These are phyloP conservation scores for Eimeria tenella DNA, from an alignment of 169 alveolate genomes.

Conservation along the genomic window DNA sequence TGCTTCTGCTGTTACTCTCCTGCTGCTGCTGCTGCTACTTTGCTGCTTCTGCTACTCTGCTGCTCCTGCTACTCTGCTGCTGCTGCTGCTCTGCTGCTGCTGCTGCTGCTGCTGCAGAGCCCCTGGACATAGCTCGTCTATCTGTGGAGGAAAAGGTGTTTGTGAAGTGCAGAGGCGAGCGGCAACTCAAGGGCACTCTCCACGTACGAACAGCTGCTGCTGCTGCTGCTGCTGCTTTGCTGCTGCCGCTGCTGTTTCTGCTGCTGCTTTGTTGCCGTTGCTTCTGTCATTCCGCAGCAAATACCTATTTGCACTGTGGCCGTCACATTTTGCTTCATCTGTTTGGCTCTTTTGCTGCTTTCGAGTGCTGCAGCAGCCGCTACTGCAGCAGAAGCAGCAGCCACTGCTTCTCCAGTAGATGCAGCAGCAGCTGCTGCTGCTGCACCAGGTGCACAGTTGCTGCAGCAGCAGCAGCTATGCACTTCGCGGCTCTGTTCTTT, in stretches of 20 bases:
- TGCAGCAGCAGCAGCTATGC: neutral
- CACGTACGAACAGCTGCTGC: slow-evolving; percentile 83
- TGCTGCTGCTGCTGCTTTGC: neutral
- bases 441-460: neutral
- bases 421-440: neutral
- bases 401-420: neutral
- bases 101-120: slow-evolving; percentile 84
- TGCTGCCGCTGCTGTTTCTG: neutral
- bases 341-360: neutral
- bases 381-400: neutral
- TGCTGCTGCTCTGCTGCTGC: neutral
- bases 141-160: slow-evolving; percentile 92
- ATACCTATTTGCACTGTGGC: no score
- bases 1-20: neutral
- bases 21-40: neutral
- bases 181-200: slow-evolving; percentile 93
- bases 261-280: neutral
- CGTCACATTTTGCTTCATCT: neutral
- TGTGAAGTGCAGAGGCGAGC: slow-evolving; percentile 93
- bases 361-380: neutral
- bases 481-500: no score
- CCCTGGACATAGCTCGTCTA: slow-evolving; percentile 92
- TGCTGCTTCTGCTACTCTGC: neutral
- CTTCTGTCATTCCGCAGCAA: neutral
- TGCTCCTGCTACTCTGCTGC: neutral